Evolutionary conservation across 192 early-diverging fungal species (phyloP).

Genomic region (Lunasporangiospora selenospora): DNA sequence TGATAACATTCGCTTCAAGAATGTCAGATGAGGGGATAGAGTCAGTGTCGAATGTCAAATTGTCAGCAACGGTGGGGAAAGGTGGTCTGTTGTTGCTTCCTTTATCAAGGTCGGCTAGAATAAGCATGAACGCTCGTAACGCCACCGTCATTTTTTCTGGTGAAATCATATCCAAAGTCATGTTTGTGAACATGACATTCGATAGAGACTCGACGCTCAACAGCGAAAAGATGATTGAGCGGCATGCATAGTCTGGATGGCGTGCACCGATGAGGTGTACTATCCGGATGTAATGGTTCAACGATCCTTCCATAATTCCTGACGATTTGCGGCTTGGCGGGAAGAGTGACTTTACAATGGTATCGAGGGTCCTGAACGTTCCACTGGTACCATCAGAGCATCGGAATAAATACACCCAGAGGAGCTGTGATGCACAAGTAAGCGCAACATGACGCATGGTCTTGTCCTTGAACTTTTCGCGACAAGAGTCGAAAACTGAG

Average conservation of each 20-base stretch:
- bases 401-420: constrained; percentile 96
- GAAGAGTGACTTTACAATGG: constrained; percentile 69
- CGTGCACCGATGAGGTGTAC: constrained; percentile 69
- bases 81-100: constrained; percentile 45
- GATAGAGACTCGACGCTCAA: constrained; percentile 64
- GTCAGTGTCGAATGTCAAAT: constrained; percentile 37
- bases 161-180: constrained; percentile 56
- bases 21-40: constrained; percentile 45
- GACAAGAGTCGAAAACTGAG: constrained; percentile 70
- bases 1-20: constrained; percentile 58
- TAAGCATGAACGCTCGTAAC: constrained; percentile 72
- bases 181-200: constrained; percentile 44
- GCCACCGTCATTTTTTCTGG: constrained; percentile 81
- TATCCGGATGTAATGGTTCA: constrained; percentile 75
- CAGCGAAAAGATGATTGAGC: constrained; percentile 69
- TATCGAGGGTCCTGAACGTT: constrained; percentile 60
- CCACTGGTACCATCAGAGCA: constrained; percentile 72
- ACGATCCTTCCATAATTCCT: constrained; percentile 64
- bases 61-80: constrained; percentile 55
- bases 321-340: constrained; percentile 63
- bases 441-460: constrained; percentile 75
- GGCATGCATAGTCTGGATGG: constrained; percentile 71
- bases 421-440: constrained; percentile 77
- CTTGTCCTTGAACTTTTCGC: constrained; percentile 79
- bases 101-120: constrained; percentile 78